Percentiles rank a stretch among this genome's conserved stretches.
Conservation (phyloP, 2,329 filamentous ascomycete species). For the Lojkania enalia region DNA sequence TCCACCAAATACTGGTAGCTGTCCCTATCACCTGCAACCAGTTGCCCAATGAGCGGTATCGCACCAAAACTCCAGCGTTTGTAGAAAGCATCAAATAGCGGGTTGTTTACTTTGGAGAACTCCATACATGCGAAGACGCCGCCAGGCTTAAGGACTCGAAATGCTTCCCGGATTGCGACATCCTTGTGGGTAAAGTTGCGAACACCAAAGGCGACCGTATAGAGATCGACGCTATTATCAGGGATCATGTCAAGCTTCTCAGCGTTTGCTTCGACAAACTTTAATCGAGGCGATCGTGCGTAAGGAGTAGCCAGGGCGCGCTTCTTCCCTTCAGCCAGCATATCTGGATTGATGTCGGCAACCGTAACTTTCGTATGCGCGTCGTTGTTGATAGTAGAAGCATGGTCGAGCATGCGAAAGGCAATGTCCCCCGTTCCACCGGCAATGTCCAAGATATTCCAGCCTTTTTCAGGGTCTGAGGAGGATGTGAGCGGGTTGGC, state of each 20-base stretch:
- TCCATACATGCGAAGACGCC: slow-evolving; percentile 96
- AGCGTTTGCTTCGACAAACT: slow-evolving; percentile 89
- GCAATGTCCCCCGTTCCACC: slow-evolving; percentile 98
- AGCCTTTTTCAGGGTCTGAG: slow-evolving; percentile 48
- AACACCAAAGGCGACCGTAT: slow-evolving; percentile 97
- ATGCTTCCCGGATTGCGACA: slow-evolving; percentile 78
- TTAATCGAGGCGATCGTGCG: slow-evolving; percentile 57
- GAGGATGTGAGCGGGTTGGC: slow-evolving; percentile 53
- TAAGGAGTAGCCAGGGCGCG: slow-evolving; percentile 69
- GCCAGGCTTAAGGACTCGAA: slow-evolving; percentile 87
- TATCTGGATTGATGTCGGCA: slow-evolving; percentile 93
- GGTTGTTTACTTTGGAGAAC: slow-evolving; percentile 83
- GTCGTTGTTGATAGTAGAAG: slow-evolving; percentile 78
- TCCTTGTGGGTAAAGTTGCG: slow-evolving; percentile 95
- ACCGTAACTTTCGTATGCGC: slow-evolving; percentile 82
- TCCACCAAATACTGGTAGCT: slow-evolving; percentile 99
- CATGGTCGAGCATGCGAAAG: slow-evolving; percentile 91
- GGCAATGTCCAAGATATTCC: slow-evolving; percentile 89
- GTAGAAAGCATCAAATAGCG: slow-evolving; percentile 81
- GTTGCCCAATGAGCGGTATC: slow-evolving; percentile 91
- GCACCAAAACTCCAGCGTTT: slow-evolving; percentile 95
- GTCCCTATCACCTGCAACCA: slow-evolving; percentile 90
- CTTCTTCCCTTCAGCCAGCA: slow-evolving; percentile 86
- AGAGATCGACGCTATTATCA: slow-evolving; percentile 79
- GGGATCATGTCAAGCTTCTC: slow-evolving; percentile 71